Conservation (phyloP, 2,329 filamentous ascomycete genomes). For the Nemania sp. region DNA sequence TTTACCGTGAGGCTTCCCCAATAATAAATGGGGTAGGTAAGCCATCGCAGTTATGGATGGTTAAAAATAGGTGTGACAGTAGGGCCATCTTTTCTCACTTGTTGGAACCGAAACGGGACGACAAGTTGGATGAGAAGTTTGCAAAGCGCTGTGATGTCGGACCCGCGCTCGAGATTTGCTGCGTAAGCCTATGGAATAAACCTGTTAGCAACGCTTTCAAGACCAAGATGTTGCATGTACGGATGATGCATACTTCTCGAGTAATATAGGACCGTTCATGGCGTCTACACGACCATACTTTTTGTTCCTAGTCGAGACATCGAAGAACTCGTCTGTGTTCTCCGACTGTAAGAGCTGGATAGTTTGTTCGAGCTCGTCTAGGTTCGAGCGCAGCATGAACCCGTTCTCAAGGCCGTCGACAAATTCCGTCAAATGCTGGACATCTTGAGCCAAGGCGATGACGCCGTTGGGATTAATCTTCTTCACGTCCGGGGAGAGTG, state of each 20-base stretch:
- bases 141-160: conserved; percentile 68
- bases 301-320: conserved; percentile 85
- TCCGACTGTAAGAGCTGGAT: conserved; percentile 84
- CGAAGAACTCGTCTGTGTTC: conserved; percentile 96
- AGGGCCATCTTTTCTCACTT: conserved; percentile 42
- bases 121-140: conserved; percentile 75
- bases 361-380: conserved; percentile 93
- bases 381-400: conserved; percentile 82
- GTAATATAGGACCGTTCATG: conserved; percentile 80
- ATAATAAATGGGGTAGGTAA: background rate
- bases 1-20: background rate
- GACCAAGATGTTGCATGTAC: background rate
- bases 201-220: conserved; percentile 33
- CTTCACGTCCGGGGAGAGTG: conserved; percentile 77
- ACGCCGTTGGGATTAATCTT: conserved; percentile 89
- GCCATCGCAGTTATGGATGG: background rate
- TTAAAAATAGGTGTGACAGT: background rate
- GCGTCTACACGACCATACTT: conserved; percentile 94
- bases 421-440: conserved; percentile 81
- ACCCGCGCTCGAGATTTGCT: conserved; percentile 61
- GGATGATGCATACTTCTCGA: conserved; percentile 76
- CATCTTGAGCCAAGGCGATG: conserved; percentile 78
- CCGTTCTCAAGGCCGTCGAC: conserved; percentile 83
- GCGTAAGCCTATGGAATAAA: conserved; percentile 59
- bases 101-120: conserved; percentile 68